These are phyloP conservation scores for Endoconidiophora laricicola DNA, from an alignment of 2,329 filamentous ascomycete genomes.

Conservation along the genomic window DNA sequence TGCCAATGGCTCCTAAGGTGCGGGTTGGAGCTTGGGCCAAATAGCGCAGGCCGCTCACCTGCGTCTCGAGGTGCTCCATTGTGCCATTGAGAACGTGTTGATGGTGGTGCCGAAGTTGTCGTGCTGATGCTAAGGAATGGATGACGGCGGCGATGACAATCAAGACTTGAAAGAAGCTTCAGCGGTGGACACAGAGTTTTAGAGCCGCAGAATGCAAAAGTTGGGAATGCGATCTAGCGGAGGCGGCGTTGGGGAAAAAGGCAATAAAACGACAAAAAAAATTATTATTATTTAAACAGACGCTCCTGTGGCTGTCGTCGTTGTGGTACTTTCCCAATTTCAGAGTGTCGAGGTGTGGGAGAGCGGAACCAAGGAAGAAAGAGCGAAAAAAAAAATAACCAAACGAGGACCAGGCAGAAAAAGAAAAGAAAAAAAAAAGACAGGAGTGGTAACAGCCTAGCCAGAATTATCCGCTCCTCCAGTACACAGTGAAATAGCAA, in stretches of 20 bases:
- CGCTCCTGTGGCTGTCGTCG: too few species aligned
- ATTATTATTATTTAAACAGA: neutral
- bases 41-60: conserved; percentile 37
- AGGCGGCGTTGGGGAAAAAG: conserved; percentile 3
- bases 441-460: neutral
- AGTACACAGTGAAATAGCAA: neutral
- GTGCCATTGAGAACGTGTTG: conserved; percentile 13
- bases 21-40: conserved; percentile 25
- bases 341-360: too few species aligned
- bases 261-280: neutral
- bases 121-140: too few species aligned
- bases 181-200: too few species aligned
- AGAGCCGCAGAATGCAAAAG: neutral
- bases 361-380: neutral
- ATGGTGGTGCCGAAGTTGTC: neutral
- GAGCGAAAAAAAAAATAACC: neutral
- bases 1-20: conserved; percentile 18
- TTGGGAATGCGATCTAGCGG: neutral
- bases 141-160: neutral
- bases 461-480: too few species aligned
- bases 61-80: conserved; percentile 39
- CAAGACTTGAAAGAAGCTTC: neutral
- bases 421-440: neutral
- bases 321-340: too few species aligned
- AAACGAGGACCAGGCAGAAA: neutral